These are phyloP conservation scores for Vitis cinerea DNA, from an alignment of 164 flowering plant genomes.

Conservation along the genomic window DNA sequence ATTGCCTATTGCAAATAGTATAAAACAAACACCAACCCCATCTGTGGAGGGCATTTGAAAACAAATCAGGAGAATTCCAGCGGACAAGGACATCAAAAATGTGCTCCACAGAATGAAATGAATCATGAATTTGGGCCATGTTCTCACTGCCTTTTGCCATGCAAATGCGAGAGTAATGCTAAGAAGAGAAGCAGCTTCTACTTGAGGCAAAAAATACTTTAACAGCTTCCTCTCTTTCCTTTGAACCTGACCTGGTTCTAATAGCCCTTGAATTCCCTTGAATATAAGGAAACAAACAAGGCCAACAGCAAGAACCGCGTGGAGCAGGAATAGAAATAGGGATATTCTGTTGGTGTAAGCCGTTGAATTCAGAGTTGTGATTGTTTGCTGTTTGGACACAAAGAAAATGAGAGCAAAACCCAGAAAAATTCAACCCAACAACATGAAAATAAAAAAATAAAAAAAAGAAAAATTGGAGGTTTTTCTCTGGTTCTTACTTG, in stretches of 20 bases:
- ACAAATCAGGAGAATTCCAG: slow-evolving; percentile 80
- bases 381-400: slow-evolving; percentile 35
- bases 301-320: slow-evolving; percentile 50
- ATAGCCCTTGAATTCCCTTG: slow-evolving; percentile 61
- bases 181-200: slow-evolving; percentile 63
- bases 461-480: neutral
- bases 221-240: slow-evolving; percentile 51
- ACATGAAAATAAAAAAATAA: neutral
- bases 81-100: slow-evolving; percentile 50
- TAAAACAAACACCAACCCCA: slow-evolving; percentile 60
- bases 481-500: slow-evolving; percentile 30
- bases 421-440: slow-evolving; percentile 3
- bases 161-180: slow-evolving; percentile 65
- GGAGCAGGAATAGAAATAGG: slow-evolving; percentile 61
- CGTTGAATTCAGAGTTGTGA: slow-evolving; percentile 57
- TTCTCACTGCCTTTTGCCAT: slow-evolving; percentile 78
- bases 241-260: slow-evolving; percentile 17
- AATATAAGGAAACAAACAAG: slow-evolving; percentile 56
- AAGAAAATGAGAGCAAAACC: slow-evolving; percentile 2
- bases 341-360: slow-evolving; percentile 64
- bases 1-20: slow-evolving; percentile 67
- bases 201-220: slow-evolving; percentile 64
- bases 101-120: slow-evolving; percentile 72
- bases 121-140: slow-evolving; percentile 75
- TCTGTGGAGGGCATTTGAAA: slow-evolving; percentile 74